Conservation (phyloP, 106 monocot species). For the Apostasia ramifera region DNA sequence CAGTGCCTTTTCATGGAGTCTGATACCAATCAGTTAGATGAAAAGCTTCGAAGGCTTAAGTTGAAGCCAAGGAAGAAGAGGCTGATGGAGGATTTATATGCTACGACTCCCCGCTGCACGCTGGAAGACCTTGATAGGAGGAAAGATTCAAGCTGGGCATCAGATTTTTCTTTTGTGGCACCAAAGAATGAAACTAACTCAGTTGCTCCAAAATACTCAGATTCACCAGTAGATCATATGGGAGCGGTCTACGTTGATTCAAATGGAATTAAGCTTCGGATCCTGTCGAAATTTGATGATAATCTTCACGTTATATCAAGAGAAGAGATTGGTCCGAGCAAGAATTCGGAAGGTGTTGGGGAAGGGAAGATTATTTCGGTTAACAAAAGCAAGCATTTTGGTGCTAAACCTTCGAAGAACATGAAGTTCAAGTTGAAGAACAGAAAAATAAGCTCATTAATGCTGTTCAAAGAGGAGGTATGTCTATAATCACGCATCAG, state of each 20-base stretch:
- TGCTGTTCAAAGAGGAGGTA: constrained; percentile 32
- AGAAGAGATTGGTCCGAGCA: constrained; percentile 10
- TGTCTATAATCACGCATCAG: no score
- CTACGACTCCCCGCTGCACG: constrained; percentile 44
- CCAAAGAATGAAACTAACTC: constrained; percentile 8
- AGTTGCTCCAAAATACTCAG: constrained; percentile 15
- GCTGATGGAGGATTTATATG: constrained; percentile 60
- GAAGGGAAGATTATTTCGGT: constrained; percentile 7
- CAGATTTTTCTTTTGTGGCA: constrained; percentile 19
- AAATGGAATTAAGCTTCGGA: constrained; percentile 62
- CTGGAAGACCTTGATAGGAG: constrained; percentile 75
- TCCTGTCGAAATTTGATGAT: constrained; percentile 53
- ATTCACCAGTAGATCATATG: constrained; percentile 3
- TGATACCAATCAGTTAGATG: constrained; percentile 13
- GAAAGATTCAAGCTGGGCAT: constrained; percentile 68
- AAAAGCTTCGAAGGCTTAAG: constrained; percentile 19
- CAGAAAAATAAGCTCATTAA: constrained; percentile 25
- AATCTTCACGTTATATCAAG: constrained; percentile 1
- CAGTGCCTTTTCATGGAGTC: constrained; percentile 52
- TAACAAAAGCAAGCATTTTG: constrained; percentile 12
- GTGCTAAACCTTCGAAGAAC: constrained; percentile 18
- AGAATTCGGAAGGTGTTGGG: constrained; percentile 9
- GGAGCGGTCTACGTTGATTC: constrained; percentile 76
- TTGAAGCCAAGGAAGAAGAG: constrained; percentile 63
- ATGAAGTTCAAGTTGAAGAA: constrained; percentile 30